phyloP scores from a whole-genome alignment of 2,329 filamentous ascomycete species.

The Monosporascus sp. region DNA sequence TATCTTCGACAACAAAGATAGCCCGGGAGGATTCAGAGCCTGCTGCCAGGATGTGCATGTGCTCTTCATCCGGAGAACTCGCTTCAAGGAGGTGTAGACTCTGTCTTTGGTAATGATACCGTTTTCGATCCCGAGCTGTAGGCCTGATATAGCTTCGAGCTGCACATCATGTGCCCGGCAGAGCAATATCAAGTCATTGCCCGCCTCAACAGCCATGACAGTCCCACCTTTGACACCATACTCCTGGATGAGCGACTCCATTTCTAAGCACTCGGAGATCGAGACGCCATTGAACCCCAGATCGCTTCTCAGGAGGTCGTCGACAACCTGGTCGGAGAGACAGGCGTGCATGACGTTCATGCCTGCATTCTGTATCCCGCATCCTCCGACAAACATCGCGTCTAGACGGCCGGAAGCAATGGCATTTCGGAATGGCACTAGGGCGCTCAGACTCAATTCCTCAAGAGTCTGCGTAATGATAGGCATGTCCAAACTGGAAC shows the following conservation, averaged over 20 bases:
- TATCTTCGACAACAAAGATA: constrained; percentile 70
- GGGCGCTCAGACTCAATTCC: constrained; percentile 82
- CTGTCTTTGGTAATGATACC: constrained; percentile 78
- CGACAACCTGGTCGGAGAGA: constrained; percentile 86
- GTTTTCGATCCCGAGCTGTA: constrained; percentile 86
- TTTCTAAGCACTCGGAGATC: constrained; percentile 91
- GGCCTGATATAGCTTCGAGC: constrained; percentile 82
- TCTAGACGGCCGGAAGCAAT: constrained; percentile 77
- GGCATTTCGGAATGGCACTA: constrained; percentile 88
- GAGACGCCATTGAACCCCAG: constrained; percentile 88
- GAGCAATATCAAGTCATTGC: constrained; percentile 85
- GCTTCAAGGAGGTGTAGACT: constrained; percentile 72
- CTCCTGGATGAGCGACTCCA: constrained; percentile 92
- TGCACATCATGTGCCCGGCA: constrained; percentile 86
- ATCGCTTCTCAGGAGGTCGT: constrained; percentile 81
- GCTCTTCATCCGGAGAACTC: constrained; percentile 76
- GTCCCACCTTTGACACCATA: constrained; percentile 96
- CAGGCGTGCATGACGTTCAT: constrained; percentile 96
- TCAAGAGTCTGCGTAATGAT: constrained; percentile 94
- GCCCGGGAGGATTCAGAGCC: constrained; percentile 80
- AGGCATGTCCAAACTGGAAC: constrained; percentile 84
- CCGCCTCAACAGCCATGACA: constrained; percentile 95
- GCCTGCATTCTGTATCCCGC: constrained; percentile 83
- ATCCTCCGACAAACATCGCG: constrained; percentile 93
- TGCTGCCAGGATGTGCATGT: constrained; percentile 87